phyloP scores from a whole-genome alignment of 1,139 yeast species.

The Pichia sp. region DNA sequence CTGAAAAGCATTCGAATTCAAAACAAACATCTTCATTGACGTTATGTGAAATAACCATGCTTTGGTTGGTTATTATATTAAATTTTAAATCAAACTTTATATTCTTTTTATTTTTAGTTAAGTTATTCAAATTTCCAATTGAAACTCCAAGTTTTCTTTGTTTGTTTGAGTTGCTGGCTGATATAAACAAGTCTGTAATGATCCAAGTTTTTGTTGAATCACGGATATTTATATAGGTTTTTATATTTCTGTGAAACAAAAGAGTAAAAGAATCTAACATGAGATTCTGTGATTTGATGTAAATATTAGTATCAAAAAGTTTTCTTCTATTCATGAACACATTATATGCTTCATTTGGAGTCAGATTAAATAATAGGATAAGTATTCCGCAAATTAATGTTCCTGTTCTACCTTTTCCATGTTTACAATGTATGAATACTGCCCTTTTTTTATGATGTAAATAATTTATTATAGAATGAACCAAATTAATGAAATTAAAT shows the following conservation, averaged over 20 bases:
- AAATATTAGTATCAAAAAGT: slow-evolving; percentile 53
- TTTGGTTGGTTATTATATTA: background rate
- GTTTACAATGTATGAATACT: slow-evolving; percentile 79
- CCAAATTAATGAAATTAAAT: slow-evolving; percentile 37
- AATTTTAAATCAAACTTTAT: slow-evolving; percentile 3
- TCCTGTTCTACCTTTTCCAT: slow-evolving; percentile 91
- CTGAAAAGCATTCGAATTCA: background rate
- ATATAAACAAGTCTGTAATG: background rate
- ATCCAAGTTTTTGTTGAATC: background rate
- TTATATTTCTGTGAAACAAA: background rate
- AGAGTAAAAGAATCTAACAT: slow-evolving; percentile 40
- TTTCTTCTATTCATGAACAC: slow-evolving; percentile 48
- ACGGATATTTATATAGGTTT: background rate
- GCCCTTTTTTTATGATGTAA: slow-evolving; percentile 32
- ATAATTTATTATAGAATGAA: slow-evolving; percentile 41
- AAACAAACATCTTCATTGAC: slow-evolving; percentile 8
- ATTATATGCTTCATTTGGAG: slow-evolving; percentile 41
- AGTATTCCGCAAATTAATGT: slow-evolving; percentile 66
- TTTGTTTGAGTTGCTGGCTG: background rate
- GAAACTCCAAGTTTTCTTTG: background rate
- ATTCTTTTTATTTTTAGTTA: background rate
- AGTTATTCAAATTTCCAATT: background rate
- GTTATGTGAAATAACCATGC: background rate
- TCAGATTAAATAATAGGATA: slow-evolving; percentile 39
- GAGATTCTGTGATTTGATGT: slow-evolving; percentile 63